These are phyloP conservation scores for Selaginella moellendorffii DNA, from an alignment of 75 land plant genomes.

Conservation along the genomic window DNA sequence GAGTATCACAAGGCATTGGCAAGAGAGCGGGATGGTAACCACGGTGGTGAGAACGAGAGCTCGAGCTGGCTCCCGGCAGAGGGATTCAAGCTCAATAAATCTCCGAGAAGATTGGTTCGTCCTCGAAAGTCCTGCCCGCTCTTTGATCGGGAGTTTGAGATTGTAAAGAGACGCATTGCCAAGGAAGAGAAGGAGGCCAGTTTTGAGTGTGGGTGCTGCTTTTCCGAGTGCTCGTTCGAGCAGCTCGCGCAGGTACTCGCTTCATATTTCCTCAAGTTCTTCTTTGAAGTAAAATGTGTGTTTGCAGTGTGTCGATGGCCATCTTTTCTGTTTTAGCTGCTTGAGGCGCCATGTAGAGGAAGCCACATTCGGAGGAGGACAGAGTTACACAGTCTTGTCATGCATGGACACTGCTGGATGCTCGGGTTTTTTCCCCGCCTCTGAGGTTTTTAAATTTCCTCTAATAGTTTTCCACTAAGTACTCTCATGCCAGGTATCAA, in stretches of 20 bases:
- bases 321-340: constrained; percentile 27
- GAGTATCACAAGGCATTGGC: not conserved
- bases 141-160: constrained; percentile 19
- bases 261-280: too few species aligned
- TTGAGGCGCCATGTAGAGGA: constrained; percentile 29
- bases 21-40: not conserved
- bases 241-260: constrained; percentile 28
- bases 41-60: not conserved
- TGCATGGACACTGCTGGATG: constrained; percentile 35
- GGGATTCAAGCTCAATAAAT: constrained; percentile 9
- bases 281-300: not conserved
- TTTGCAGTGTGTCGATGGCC: constrained; percentile 32
- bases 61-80: constrained; percentile 1
- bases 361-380: constrained; percentile 23
- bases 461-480: constrained; percentile 3
- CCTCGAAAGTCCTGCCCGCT: not conserved
- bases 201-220: constrained; percentile 33
- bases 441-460: constrained; percentile 19
- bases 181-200: not conserved
- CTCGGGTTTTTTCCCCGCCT: constrained; percentile 22
- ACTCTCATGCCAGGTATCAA: constrained; percentile 19
- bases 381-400: constrained; percentile 12
- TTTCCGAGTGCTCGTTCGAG: constrained; percentile 23
- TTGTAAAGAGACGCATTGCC: not conserved
- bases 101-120: not conserved